Base-by-base conservation (phyloP, 805 yeast genomes). In the Metschnikowia bowlesiae region DNA sequence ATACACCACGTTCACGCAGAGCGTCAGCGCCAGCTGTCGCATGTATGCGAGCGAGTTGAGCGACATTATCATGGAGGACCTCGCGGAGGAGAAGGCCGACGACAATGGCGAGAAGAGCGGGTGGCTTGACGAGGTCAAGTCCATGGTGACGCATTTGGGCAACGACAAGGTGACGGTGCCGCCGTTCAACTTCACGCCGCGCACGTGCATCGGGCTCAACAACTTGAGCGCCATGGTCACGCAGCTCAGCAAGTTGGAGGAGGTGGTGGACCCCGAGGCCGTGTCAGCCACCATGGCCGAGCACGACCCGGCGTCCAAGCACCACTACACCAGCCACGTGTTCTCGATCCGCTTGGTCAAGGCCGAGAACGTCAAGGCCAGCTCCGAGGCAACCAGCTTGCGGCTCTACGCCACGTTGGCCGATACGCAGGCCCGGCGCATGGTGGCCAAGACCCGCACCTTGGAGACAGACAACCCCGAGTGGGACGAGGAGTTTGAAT, bases 401-500 rank as follows among this genome's bases (percentile, higher is more conserved):
- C 82, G 79, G 54, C 78, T 89, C 0, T 82, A 83, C 56, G 83
- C 85, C 1, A 80, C 88, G 0, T 60, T 89, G 13, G 72, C 80
- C 6, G 89, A 86, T 58, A 76, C 84, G 5, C 66, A 66, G 36
- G 74, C 74, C 2, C 73, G 80, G 36, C 74, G 70, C 46, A 81
- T 82, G 30, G 69, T 87, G 33, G 91, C 86, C 2, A 82, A 80
- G 53, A 91, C 98, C 0, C 74, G 87, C 57, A 78, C 84, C 0
- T 71, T 87, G 4, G 71, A 75, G 31, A 80, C 83, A 4, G 68
- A 78, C 33, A 82, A 83, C 58, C 97, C 97, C 0, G 80, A 78
- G 13, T 92, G 95, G 95, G 87, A 88, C 59, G 96, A 91, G 69
- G 87, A 86, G 50, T 88, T 89, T 63, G 96, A 89, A 63, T 51